Evolutionary conservation across 176 grass and related monocot species (phyloP), one percentile per base, ranked within the genome.

Genomic region (Saccharum spontaneum): DNA sequence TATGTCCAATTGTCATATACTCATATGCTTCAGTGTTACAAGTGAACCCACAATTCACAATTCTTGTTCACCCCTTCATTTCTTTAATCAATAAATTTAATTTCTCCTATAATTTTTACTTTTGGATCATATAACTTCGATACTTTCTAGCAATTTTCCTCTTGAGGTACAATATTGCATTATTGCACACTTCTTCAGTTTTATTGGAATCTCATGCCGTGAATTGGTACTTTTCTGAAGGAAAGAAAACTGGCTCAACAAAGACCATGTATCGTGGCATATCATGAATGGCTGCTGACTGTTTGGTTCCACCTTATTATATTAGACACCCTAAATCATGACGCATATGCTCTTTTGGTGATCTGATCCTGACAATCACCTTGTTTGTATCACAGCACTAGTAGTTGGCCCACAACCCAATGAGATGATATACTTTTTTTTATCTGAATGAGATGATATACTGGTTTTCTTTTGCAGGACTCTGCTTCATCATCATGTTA

Each of bases 401-500:
- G 13, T 49, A 18, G 7, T 59, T 59, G 20, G 7, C 55, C 55
- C 8, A 59, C 8, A 59, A 3, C 20, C 23, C 55, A 9, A 23
- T 73, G 41, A 8, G 55, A 23, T 60, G 28, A 28, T 28, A 28
- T 28, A 28, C 28, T 28, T 28, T 28, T 28, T 28, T 28, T 28
- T 28, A 28, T 28, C 28, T 28, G 28, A 28, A 28, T 28, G 28
- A 28, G 28, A 28, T 28, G 55, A 60, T 63, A 40, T 59, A 16
- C 44, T 71, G 55, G 4, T 44, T 10, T 82, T 17, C 16, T 28
- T 81, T 45, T 73, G 6, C 28, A 95, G 93, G 86, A 83, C 26
- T 77, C 61, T 77, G 61, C 69, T 79, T 87, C 84, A 2, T 75
- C 75, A 1, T 43, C 80, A 76, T 89, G 86, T 75, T 94, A 95